phyloP scores from a whole-genome alignment of 2,329 filamentous ascomycete species.

The Fusarium longipes region DNA sequence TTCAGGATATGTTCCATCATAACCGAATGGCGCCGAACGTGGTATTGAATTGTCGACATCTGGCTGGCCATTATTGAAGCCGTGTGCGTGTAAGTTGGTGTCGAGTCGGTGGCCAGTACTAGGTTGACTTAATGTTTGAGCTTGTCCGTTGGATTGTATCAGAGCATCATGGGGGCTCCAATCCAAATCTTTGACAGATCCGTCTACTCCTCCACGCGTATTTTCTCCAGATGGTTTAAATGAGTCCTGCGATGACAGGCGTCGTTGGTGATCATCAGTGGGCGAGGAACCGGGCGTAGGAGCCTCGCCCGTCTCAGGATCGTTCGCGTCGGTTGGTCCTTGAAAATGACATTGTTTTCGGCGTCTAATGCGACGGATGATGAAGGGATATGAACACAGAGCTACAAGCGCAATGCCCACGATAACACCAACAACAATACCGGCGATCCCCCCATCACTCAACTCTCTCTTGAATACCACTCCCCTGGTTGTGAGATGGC shows the following conservation, averaged over 20 bases:
- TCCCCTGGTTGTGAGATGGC: conserved; percentile 34
- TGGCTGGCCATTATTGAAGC: conserved; percentile 18
- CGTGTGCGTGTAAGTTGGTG: conserved; percentile 23
- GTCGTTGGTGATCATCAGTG: conserved; percentile 43
- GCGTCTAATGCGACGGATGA: conserved; percentile 49
- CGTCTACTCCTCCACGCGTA: conserved; percentile 44
- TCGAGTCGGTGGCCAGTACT: conserved; percentile 31
- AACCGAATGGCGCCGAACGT: conserved; percentile 38
- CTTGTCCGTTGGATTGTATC: conserved; percentile 28
- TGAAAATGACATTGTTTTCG: conserved; percentile 43
- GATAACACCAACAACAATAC: conserved; percentile 52
- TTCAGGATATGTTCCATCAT: conserved; percentile 38
- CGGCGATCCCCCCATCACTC: conserved; percentile 53
- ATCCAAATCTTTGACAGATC: conserved; percentile 44
- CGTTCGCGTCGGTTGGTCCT: conserved; percentile 34
- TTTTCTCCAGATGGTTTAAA: conserved; percentile 48
- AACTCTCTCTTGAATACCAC: conserved; percentile 46
- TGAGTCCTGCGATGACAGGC: conserved; percentile 54
- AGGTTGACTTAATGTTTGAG: conserved; percentile 13
- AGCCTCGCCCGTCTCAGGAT: conserved; percentile 48
- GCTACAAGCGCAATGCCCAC: conserved; percentile 50
- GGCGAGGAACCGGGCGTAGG: conserved; percentile 25
- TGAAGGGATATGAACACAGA: conserved; percentile 55
- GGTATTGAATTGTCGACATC: conserved; percentile 29
- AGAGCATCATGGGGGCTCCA: conserved; percentile 41